Conservation (phyloP, 257 asterid species). For the Przewalskia tangutica region DNA sequence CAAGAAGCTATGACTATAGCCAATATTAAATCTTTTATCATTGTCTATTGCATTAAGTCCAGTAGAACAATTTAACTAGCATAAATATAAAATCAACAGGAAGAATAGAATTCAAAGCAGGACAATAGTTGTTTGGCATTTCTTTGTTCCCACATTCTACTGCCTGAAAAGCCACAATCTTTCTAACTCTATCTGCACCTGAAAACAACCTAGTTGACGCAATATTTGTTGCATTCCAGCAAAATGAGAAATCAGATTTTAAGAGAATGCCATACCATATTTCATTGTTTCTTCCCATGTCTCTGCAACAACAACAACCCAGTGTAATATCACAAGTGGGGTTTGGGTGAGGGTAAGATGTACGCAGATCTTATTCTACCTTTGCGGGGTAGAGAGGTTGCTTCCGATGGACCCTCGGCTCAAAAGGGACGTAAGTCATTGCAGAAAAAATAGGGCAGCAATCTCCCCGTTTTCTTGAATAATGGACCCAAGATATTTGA, state of each 20-base stretch:
- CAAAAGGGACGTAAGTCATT: too few relatives aligned
- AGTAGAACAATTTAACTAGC: background rate
- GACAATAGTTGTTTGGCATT: background rate
- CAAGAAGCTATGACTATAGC: background rate
- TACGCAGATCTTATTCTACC: too few relatives aligned
- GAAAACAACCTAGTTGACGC: background rate
- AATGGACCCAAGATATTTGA: too few relatives aligned
- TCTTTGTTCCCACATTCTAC: background rate
- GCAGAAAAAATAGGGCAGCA: too few relatives aligned
- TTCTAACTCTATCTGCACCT: background rate
- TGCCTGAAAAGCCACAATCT: background rate
- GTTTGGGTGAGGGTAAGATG: too few relatives aligned
- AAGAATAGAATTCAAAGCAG: background rate
- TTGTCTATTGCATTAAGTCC: background rate
- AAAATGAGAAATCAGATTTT: background rate
- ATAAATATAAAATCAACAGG: background rate
- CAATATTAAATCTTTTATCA: background rate
- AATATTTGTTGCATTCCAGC: background rate
- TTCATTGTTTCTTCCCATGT: background rate
- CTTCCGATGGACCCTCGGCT: too few relatives aligned
- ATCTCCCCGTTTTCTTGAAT: too few relatives aligned
- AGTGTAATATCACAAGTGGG: too few relatives aligned
- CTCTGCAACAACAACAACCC: too few relatives aligned
- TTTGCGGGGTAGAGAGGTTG: too few relatives aligned
- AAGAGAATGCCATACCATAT: background rate